These are phyloP conservation scores for Eutrema heterophyllum DNA, from an alignment of 345 rosid genomes.

Conservation along the genomic window DNA sequence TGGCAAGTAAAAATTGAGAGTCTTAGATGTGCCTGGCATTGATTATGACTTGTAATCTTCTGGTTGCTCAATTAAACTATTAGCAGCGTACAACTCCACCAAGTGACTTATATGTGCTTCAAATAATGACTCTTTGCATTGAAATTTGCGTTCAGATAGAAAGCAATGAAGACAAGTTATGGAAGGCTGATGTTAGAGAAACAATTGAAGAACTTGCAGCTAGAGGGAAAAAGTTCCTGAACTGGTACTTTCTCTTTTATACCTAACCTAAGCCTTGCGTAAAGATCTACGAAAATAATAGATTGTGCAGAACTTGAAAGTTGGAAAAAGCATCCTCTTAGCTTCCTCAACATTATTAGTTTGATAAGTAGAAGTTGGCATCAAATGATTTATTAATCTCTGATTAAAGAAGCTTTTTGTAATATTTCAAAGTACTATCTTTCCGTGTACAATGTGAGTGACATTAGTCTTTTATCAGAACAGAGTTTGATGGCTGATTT, in stretches of 20 bases:
- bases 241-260: conserved; percentile 48
- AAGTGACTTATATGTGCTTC: not conserved
- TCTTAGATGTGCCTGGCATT: conserved; percentile 32
- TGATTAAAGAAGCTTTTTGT: not conserved
- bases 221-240: conserved; percentile 72
- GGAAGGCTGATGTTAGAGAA: conserved; percentile 88
- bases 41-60: conserved; percentile 30
- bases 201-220: conserved; percentile 67
- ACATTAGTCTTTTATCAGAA: not conserved
- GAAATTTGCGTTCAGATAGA: conserved; percentile 50
- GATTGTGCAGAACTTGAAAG: too few relatives aligned
- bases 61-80: conserved; percentile 20
- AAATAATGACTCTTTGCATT: conserved; percentile 25
- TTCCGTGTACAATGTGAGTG: too few relatives aligned
- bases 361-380: too few relatives aligned
- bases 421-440: too few relatives aligned
- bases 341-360: too few relatives aligned
- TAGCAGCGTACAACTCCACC: not conserved
- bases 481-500: conserved; percentile 5
- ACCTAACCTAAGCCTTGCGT: not conserved
- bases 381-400: not conserved
- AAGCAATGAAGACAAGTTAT: conserved; percentile 65
- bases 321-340: too few relatives aligned
- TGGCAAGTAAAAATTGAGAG: conserved; percentile 54
- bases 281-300: not conserved